phyloP scores from a whole-genome alignment of 805 yeast species.

The Saccharomycopsis sp. region DNA sequence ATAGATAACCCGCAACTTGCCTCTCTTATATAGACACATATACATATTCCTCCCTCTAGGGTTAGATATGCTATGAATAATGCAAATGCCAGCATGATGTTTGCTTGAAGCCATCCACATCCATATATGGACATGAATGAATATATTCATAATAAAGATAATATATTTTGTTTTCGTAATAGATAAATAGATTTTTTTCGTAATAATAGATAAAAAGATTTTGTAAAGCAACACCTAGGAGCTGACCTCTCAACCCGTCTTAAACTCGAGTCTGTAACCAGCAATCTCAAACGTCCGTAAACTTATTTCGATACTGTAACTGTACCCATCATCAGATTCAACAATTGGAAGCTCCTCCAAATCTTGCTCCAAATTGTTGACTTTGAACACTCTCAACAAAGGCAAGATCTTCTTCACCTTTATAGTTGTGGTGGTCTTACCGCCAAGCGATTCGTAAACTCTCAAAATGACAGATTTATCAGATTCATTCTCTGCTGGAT shows the following conservation, averaged over 20 bases:
- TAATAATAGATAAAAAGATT: not conserved
- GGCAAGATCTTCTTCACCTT: conserved; percentile 35
- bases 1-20: too few relatives aligned
- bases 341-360: conserved; percentile 34
- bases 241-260: not conserved
- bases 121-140: too few relatives aligned
- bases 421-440: conserved; percentile 51
- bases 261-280: conserved; percentile 30
- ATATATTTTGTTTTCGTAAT: too few relatives aligned
- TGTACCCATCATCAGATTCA: conserved; percentile 22
- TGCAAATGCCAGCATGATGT: too few relatives aligned
- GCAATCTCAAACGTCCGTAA: conserved; percentile 79
- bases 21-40: too few relatives aligned
- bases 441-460: conserved; percentile 86
- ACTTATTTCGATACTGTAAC: conserved; percentile 38
- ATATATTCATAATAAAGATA: too few relatives aligned
- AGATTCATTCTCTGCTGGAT: conserved; percentile 17
- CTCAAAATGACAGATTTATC: conserved; percentile 53
- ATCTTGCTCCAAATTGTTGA: conserved; percentile 54
- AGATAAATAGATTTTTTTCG: not conserved
- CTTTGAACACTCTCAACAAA: conserved; percentile 43
- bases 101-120: too few relatives aligned
- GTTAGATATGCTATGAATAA: too few relatives aligned
- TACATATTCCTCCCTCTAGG: too few relatives aligned
- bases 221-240: too few relatives aligned